These are phyloP conservation scores for Heritiera fomes DNA, from an alignment of 345 rosid species.

Conservation along the genomic window DNA sequence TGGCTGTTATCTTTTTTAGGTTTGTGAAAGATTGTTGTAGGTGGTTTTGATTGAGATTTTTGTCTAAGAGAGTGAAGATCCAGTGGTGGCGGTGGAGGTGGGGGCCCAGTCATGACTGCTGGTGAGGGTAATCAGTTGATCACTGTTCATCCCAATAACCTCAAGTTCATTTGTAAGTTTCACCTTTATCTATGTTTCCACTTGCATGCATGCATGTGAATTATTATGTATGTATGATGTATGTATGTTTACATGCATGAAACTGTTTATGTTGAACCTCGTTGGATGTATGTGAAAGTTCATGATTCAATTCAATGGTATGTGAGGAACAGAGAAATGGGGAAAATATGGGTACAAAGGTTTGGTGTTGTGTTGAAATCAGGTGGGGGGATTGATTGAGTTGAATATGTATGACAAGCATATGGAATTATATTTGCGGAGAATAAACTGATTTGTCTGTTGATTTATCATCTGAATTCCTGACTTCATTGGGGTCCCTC, in stretches of 20 bases:
- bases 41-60: constrained; percentile 19
- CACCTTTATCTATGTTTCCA: constrained; percentile 10
- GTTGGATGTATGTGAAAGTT: not conserved
- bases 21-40: not conserved
- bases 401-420: not conserved
- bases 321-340: not conserved
- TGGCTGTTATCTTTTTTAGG: not conserved
- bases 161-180: constrained; percentile 72
- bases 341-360: not conserved
- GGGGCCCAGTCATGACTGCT: constrained; percentile 49
- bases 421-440: not conserved
- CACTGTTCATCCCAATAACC: constrained; percentile 92
- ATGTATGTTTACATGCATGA: not conserved
- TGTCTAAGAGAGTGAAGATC: constrained; percentile 25
- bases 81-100: constrained; percentile 17
- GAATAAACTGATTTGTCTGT: not conserved
- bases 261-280: not conserved
- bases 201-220: constrained; percentile 23
- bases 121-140: constrained; percentile 67
- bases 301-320: not conserved
- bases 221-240: not conserved
- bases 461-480: not conserved
- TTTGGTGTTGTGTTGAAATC: not conserved
- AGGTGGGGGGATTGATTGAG: not conserved
- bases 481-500: not conserved